phyloP scores from a whole-genome alignment of 2,329 filamentous ascomycete species.

The Plectosphaerella plurivora region DNA sequence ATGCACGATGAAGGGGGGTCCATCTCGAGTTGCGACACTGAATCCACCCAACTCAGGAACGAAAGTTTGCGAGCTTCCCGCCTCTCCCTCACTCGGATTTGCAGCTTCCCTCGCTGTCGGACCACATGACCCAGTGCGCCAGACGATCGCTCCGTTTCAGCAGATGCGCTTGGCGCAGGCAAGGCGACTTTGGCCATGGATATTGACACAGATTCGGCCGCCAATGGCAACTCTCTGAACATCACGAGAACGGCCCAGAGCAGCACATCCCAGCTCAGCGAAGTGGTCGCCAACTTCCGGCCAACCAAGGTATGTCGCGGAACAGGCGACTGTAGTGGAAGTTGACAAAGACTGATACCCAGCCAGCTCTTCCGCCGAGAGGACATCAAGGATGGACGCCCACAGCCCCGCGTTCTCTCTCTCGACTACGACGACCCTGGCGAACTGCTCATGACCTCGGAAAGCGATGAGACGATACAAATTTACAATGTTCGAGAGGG shows the following conservation, averaged over 20 bases:
- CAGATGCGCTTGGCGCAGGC: not conserved
- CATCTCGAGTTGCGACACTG: too few species aligned
- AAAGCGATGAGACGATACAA: constrained; percentile 92
- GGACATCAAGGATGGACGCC: constrained; percentile 45
- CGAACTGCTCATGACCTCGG: constrained; percentile 84
- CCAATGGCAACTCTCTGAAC: constrained; percentile 41
- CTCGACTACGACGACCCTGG: constrained; percentile 96
- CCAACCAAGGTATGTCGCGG: constrained; percentile 65
- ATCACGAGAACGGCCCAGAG: constrained; percentile 39
- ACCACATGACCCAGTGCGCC: too few species aligned
- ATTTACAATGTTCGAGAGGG: constrained; percentile 93
- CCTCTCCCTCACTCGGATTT: too few species aligned
- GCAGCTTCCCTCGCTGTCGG: too few species aligned
- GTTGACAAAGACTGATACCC: not conserved
- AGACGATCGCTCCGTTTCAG: too few species aligned
- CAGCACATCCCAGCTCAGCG: constrained; percentile 63
- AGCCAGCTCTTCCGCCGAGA: constrained; percentile 55
- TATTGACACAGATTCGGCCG: constrained; percentile 39
- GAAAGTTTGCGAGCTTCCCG: too few species aligned
- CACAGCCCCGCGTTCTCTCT: constrained; percentile 69
- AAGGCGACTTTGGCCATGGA: constrained; percentile 57
- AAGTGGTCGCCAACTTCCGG: constrained; percentile 72
- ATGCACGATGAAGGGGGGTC: too few species aligned
- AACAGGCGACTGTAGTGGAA: not conserved
- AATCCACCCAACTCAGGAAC: too few species aligned